Base-by-base conservation (phyloP, 2,329 filamentous ascomycete species). In the Sclerotinia glacialis region DNA sequence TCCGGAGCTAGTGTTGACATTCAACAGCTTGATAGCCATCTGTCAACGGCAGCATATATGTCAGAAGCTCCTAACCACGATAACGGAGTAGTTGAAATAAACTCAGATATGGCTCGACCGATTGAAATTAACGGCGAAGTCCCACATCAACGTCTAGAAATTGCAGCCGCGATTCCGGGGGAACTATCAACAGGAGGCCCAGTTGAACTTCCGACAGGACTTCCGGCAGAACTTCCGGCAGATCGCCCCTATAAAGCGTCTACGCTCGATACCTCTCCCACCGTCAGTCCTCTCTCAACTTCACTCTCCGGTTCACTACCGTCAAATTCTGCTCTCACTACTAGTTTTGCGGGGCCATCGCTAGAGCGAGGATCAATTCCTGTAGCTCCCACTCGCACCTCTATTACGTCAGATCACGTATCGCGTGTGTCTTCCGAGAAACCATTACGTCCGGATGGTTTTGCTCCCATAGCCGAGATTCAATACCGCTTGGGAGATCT, bases 61-160 rank as follows among this genome's bases (percentile, higher is more conserved):
- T 82, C 76, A 56, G 83, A 80, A 66, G 79, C 78, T n/a, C 31
- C 37, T 54, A 18, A 31, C 12, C 12, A 37, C 44, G 78, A 81
- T 8, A 77, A 79, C 11, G 78, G 78, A 46, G 75, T 28, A 1
- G 11, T 47, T 40, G 59, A 42, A n/a, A 40, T 62, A 52, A 40
- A 52, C n/a, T 40, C 59, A 83, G 83, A 66, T 80, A 81, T 46
- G 80, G 79, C 18, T 81, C 86, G 69, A 83, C 85, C 75, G 7
- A 69, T 69, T 0, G 74, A 75, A 69, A 69, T 75, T 26, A 71
- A 63, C 11, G 70, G 72, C 7, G 71, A 74, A 49, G 68, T 67
- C 7, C 59, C 69, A 9, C 69, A 73, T 55, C 73, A 72, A 60
- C 67, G 69, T 16, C 72, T 71, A 56, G 73, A 76, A 44, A 69